Conservation (phyloP, 148 eudicot species). For the Vaccinium myrtillus region DNA sequence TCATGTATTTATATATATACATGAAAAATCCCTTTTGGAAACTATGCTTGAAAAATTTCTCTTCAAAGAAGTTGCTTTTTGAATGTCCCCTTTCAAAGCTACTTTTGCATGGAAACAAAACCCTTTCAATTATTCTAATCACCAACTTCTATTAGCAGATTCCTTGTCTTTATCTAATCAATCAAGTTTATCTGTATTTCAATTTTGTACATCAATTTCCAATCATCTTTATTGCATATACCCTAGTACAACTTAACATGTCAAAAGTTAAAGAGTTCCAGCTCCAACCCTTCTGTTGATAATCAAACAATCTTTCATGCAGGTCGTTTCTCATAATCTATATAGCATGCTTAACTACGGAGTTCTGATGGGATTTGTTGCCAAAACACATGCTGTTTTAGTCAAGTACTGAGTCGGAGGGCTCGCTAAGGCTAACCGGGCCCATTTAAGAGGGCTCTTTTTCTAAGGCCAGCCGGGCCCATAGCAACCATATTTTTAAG, state of each 20-base stretch:
- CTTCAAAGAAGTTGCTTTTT: conserved; percentile 20
- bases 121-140: conserved; percentile 6
- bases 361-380: no score
- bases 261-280: neutral
- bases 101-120: conserved; percentile 15
- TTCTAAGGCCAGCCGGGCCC: no score
- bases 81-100: conserved; percentile 4
- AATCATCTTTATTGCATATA: neutral
- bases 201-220: neutral
- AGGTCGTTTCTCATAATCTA: no score
- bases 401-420: no score
- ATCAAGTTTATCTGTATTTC: neutral
- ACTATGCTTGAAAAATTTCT: conserved; percentile 16
- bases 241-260: neutral
- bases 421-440: no score
- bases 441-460: no score
- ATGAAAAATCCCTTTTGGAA: conserved; percentile 17
- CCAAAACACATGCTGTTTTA: no score
- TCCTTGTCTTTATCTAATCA: conserved; percentile 6
- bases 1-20: neutral
- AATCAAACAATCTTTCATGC: no score
- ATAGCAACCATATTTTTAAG: no score
- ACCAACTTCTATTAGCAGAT: conserved; percentile 1
- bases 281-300: no score
- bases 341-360: no score